Percentiles rank a stretch among this genome's conserved stretches.
Conservation (phyloP, 345 rosid species). For the Bretschneidera sinensis region DNA sequence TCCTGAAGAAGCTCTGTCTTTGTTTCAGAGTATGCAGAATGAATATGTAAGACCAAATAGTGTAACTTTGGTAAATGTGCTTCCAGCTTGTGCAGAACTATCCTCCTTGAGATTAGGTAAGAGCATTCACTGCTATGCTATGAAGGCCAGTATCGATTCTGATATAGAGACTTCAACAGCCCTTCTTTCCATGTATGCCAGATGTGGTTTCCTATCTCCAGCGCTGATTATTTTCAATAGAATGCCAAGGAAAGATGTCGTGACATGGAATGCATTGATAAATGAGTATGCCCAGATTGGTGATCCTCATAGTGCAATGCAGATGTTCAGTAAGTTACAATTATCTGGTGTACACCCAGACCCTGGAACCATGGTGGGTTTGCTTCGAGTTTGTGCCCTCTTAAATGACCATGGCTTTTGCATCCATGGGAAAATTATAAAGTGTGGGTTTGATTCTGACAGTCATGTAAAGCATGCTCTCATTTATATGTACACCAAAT, state of each 20-base stretch:
- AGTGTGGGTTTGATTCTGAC: constrained; percentile 45
- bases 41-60: constrained; percentile 37
- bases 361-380: constrained; percentile 51
- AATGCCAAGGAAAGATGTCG: constrained; percentile 45
- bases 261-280: constrained; percentile 54
- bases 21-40: constrained; percentile 44
- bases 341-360: constrained; percentile 34
- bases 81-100: constrained; percentile 48
- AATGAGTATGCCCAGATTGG: constrained; percentile 45
- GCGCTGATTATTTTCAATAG: constrained; percentile 37
- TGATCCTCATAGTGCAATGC: constrained; percentile 29
- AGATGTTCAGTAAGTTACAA: constrained; percentile 34
- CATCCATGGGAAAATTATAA: constrained; percentile 35
- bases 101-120: constrained; percentile 35
- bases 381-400: constrained; percentile 46
- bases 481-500: constrained; percentile 53
- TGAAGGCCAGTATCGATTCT: constrained; percentile 35
- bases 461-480: constrained; percentile 46
- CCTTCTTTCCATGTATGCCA: constrained; percentile 56
- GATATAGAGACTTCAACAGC: constrained; percentile 45
- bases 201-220: constrained; percentile 32
- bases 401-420: constrained; percentile 40
- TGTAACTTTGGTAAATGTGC: constrained; percentile 42
- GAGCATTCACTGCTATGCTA: constrained; percentile 55
- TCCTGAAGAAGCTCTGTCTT: constrained; percentile 38